phyloP scores from a whole-genome alignment of 441 rosid genomes.

The Mallotus repandus region DNA sequence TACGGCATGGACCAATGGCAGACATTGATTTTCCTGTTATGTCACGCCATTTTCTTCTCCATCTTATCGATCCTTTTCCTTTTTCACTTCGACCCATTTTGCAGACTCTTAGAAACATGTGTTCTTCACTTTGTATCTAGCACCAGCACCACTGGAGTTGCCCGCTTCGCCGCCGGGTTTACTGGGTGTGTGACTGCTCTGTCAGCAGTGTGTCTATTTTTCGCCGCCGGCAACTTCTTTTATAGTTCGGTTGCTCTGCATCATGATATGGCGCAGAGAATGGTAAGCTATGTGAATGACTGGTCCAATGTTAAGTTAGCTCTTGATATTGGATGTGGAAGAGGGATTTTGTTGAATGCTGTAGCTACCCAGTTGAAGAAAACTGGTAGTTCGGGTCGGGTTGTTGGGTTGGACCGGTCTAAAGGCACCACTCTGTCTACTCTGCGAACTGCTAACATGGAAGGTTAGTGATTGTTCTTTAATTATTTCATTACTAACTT shows the following conservation, averaged over 20 bases:
- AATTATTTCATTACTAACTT: background rate
- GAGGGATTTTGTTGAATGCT: slow-evolving; percentile 79
- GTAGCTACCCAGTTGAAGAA: slow-evolving; percentile 97
- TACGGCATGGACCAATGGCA: slow-evolving; percentile 91
- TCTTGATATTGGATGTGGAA: slow-evolving; percentile 89
- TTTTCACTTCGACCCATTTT: slow-evolving; percentile 55
- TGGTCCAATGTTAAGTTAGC: slow-evolving; percentile 88
- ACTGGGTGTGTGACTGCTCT: slow-evolving; percentile 69
- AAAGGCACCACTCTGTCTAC: slow-evolving; percentile 81
- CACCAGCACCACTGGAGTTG: slow-evolving; percentile 28
- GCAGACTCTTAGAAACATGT: slow-evolving; percentile 41
- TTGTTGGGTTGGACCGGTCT: slow-evolving; percentile 86
- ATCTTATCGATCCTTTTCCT: slow-evolving; percentile 61
- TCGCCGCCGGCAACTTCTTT: slow-evolving; percentile 78
- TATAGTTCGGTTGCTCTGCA: slow-evolving; percentile 72
- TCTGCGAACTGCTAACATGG: slow-evolving; percentile 81
- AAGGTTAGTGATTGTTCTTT: slow-evolving; percentile 42
- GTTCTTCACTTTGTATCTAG: slow-evolving; percentile 35
- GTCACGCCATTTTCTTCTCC: slow-evolving; percentile 69
- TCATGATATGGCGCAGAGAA: slow-evolving; percentile 88
- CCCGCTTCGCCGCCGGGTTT: slow-evolving; percentile 75
- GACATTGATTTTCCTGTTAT: slow-evolving; percentile 62
- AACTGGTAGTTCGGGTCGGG: slow-evolving; percentile 88
- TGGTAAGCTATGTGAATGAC: slow-evolving; percentile 73
- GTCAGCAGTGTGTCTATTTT: slow-evolving; percentile 70